Evolutionary conservation across 495 filamentous ascomycete genomes (phyloP), one percentile per base, ranked within the genome.

Genomic region (Podospora fimiseda): DNA sequence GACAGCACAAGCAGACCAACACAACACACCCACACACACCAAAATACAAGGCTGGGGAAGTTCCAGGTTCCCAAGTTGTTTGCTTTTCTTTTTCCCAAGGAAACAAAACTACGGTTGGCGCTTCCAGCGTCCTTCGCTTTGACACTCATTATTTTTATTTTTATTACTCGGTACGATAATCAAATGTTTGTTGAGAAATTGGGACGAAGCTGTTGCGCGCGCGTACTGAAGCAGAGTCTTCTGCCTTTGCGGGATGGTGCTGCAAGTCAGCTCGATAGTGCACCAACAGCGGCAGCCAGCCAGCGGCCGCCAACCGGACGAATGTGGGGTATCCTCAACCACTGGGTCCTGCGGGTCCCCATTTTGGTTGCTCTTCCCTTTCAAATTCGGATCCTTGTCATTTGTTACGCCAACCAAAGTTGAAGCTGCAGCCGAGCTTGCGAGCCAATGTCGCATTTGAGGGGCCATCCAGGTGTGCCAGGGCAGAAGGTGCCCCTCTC

Each of bases 121-220:
- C n/a, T n/a, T n/a, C n/a, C n/a, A n/a, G n/a, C n/a, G n/a, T n/a
- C n/a, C n/a, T n/a, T n/a, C n/a, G n/a, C n/a, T n/a, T n/a, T n/a
- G n/a, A n/a, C n/a, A n/a, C n/a, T n/a, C n/a, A n/a, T n/a, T n/a
- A n/a, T n/a, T n/a, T n/a, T n/a, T n/a, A n/a, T n/a, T n/a, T n/a
- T n/a, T n/a, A n/a, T n/a, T n/a, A n/a, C n/a, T n/a, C n/a, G n/a
- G n/a, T n/a, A n/a, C n/a, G n/a, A n/a, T n/a, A n/a, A n/a, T n/a
- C n/a, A n/a, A n/a, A n/a, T n/a, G 40, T 19, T 33, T 14, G 2
- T 36, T 48, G 16, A 18, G 24, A 22, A 11, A 18, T 18, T 6
- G 43, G 11, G 43, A 20, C 20, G 36, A 36, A 18, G 48, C 52
- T 56, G 51, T 56, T 55, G 62, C 59, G 62, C 62, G 62, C 60